A percentile compares a stretch with the other conserved stretches of the same genome.
These are phyloP conservation scores for Cordyceps tenuipes DNA, from an alignment of 2,329 filamentous ascomycete genomes.

Conservation along the genomic window DNA sequence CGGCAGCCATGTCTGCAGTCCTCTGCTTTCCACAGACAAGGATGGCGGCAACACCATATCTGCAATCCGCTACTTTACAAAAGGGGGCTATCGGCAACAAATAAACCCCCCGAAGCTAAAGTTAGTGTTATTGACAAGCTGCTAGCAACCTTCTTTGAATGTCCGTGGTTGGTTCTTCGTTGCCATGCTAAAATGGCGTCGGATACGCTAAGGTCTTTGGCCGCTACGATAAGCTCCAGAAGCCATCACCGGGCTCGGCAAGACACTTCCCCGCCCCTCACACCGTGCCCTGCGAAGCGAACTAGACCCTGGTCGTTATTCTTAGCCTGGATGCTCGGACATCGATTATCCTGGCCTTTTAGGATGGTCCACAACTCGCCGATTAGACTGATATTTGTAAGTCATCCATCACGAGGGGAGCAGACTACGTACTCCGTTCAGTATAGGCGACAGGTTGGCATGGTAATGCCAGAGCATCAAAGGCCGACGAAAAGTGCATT, in stretches of 20 bases:
- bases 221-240: conserved; percentile 9
- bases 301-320: not conserved
- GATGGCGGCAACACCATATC: too few species aligned
- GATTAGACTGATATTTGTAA: too few species aligned
- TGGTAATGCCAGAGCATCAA: too few species aligned
- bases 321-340: not conserved
- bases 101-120: not conserved
- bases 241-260: conserved; percentile 11
- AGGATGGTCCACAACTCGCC: not conserved
- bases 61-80: not conserved
- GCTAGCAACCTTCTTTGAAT: not conserved
- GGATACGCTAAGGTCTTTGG: not conserved
- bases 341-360: too few species aligned
- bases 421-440: not conserved
- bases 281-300: conserved; percentile 3
- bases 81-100: not conserved
- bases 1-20: too few species aligned
- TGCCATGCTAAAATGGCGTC: not conserved
- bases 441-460: not conserved
- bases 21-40: too few species aligned
- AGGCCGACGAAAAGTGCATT: not conserved
- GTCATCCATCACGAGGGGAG: not conserved
- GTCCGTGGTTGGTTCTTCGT: not conserved
- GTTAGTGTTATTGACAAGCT: not conserved
- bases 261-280: conserved; percentile 9